These are phyloP conservation scores for Marsdenia floribunda DNA, from an alignment of 257 asterid genomes.

Conservation along the genomic window DNA sequence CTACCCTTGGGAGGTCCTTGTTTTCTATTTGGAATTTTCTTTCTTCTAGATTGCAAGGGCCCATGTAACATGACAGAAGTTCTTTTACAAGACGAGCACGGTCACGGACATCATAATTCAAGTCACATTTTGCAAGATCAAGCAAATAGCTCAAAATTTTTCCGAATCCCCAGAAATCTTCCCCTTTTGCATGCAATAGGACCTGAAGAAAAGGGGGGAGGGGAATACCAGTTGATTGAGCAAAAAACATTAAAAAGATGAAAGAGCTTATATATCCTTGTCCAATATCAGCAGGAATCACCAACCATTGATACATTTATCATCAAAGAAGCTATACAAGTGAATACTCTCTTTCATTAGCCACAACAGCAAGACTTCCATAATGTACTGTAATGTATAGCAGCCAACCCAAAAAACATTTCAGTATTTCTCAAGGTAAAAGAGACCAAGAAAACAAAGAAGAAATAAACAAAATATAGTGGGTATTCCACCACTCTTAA, in stretches of 20 bases:
- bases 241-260: background rate
- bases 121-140: slow-evolving; percentile 81
- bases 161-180: slow-evolving; percentile 37
- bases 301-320: background rate
- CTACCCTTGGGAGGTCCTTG: slow-evolving; percentile 34
- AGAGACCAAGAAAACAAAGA: background rate
- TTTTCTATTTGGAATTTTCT: slow-evolving; percentile 32
- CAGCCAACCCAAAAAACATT: background rate
- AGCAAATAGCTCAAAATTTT: slow-evolving; percentile 52
- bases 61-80: slow-evolving; percentile 43
- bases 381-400: background rate
- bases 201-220: slow-evolving; percentile 45
- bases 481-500: background rate
- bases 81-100: slow-evolving; percentile 74
- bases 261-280: background rate
- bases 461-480: background rate
- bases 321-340: slow-evolving; percentile 5
- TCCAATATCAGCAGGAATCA: slow-evolving; percentile 3
- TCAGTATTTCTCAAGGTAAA: background rate
- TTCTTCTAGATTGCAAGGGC: slow-evolving; percentile 36
- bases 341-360: background rate
- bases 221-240: background rate
- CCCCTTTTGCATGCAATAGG: slow-evolving; percentile 56
- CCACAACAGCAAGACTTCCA: background rate
- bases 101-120: slow-evolving; percentile 86